phyloP scores from a whole-genome alignment of 257 asterid species.

The Agastache rugosa region DNA sequence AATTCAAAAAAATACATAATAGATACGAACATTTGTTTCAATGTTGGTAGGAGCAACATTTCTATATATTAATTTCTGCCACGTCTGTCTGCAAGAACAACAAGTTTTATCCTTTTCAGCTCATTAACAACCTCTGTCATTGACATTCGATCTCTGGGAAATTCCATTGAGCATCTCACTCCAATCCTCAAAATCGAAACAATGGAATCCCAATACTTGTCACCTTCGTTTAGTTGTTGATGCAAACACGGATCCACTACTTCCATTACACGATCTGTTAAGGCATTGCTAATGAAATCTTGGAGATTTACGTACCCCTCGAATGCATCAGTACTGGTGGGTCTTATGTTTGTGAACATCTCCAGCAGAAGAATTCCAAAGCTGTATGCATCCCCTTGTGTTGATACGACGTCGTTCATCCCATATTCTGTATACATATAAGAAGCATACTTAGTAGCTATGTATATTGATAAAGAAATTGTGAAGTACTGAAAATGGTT shows the following conservation, averaged over 20 bases:
- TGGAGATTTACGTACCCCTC: neutral
- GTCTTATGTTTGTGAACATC: neutral
- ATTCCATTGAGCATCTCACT: neutral
- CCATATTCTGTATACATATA: neutral
- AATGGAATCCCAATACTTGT: neutral
- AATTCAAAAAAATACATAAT: neutral
- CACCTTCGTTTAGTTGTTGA: neutral
- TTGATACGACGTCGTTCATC: neutral
- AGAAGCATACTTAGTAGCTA: neutral
- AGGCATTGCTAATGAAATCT: neutral
- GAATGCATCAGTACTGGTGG: neutral
- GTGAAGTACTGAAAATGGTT: neutral
- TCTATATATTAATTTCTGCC: neutral
- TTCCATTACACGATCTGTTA: neutral
- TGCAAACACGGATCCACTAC: neutral
- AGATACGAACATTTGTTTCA: too few relatives aligned
- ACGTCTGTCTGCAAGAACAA: neutral
- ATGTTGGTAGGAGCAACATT: too few relatives aligned
- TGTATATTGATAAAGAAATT: neutral
- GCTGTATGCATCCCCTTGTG: neutral
- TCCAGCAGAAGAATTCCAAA: neutral
- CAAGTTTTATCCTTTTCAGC: neutral
- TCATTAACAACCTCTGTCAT: neutral
- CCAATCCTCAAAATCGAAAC: neutral
- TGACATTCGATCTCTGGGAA: neutral